These are phyloP conservation scores for Luffa acutangula DNA, from an alignment of 306 rosid genomes.

Conservation along the genomic window DNA sequence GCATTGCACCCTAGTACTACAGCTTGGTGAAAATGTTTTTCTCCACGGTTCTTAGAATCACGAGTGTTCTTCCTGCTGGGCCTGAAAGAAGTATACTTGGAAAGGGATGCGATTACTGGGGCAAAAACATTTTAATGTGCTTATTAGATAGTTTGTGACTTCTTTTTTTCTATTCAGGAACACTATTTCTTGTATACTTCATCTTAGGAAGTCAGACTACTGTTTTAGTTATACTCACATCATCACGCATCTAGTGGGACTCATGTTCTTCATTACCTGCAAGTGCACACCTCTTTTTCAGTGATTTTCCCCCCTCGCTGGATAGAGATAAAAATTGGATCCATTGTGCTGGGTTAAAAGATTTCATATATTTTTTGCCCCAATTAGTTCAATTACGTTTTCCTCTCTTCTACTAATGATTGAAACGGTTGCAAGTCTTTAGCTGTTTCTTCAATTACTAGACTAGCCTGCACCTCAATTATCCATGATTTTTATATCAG, in stretches of 20 bases:
- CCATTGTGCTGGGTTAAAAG: neutral
- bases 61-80: neutral
- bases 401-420: neutral
- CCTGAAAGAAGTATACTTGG: neutral
- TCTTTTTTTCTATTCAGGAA: neutral
- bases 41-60: neutral
- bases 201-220: neutral
- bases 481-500: neutral
- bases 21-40: neutral
- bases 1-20: neutral
- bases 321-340: neutral
- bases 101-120: neutral
- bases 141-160: neutral
- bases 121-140: neutral
- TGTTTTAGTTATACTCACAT: neutral
- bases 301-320: neutral
- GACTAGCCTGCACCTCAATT: neutral
- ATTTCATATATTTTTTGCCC: neutral
- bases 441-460: neutral
- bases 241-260: neutral
- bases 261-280: neutral
- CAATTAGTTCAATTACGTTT: neutral
- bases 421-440: neutral
- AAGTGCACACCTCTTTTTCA: neutral
- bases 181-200: neutral